Base-by-base conservation (phyloP, 176 grass and related monocot genomes). In the Triticum urartu region DNA sequence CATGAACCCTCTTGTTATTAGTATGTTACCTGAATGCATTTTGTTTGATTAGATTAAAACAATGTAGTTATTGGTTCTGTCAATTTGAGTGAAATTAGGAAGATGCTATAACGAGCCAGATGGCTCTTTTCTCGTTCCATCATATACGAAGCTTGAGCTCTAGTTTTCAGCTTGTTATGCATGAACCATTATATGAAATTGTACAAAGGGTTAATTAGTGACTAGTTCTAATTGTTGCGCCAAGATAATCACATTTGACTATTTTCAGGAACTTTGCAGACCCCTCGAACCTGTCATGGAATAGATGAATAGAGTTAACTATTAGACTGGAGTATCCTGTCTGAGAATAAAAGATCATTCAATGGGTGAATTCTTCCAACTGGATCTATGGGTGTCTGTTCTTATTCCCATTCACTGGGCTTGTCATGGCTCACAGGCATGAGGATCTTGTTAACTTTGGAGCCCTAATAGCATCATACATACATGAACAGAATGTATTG, bases 261-360 rank as follows among this genome's bases (percentile, higher is more conserved):
- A 81, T 79, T 87, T 91, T 63, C 91, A 98, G 96, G 90, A 92
- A 88, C 17, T 88, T 98, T 85, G 96, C 90, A 76, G 96, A 98
- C 80, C 93, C 96, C 66, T 89, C 90, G 48, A 92, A 87, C 65
- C 84, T 98, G 84, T 94, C 93, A 62, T 98, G 96, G 96, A 98
- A 98, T 80, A 92, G 83, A 87, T 69, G 92, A 91, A 95, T 86
- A 92, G 70, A 79, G 74, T 84, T 69, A 78, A 79, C 64, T 14
- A 65, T 87, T 83, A 74, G 63, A 77, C 36, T 48, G 61, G 64
- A 85, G 24, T 75, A 9, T 81, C 20, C 22, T 70, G 61, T 77
- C 21, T 63, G 38, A 68, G 72, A 56, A 43, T 56, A 85, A 78
- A 83, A 63, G 45, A 68, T 22, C 81, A 84, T 50, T 80, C 32